phyloP scores from a whole-genome alignment of 2,329 filamentous ascomycete genomes.

The Saccharata proteae region DNA sequence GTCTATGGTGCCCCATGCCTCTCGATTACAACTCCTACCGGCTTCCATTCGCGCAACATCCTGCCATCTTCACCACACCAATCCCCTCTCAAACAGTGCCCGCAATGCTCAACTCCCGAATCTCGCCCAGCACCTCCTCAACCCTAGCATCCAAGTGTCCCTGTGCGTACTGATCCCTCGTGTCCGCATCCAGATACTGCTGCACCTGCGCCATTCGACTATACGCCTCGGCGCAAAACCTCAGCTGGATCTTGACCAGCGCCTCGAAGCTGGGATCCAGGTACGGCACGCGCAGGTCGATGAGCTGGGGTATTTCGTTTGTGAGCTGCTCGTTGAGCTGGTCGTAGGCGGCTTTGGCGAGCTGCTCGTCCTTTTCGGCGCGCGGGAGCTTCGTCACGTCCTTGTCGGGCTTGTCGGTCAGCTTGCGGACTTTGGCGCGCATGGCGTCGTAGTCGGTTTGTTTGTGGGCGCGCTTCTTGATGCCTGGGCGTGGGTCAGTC shows the following conservation, averaged over 20 bases:
- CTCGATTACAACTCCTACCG: no score
- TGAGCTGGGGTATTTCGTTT: slow-evolving; percentile 84
- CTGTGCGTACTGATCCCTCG: slow-evolving; percentile 87
- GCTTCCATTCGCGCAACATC: no score
- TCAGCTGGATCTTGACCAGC: slow-evolving; percentile 93
- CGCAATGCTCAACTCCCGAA: slow-evolving; percentile 87
- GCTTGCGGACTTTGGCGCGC: slow-evolving; percentile 89
- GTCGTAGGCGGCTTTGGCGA: slow-evolving; percentile 87
- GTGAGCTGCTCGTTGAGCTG: slow-evolving; percentile 94
- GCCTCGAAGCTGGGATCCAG: slow-evolving; percentile 95
- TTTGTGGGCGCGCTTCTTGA: slow-evolving; percentile 98
- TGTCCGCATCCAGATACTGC: slow-evolving; percentile 93
- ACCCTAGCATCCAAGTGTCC: slow-evolving; percentile 85
- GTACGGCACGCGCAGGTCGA: slow-evolving; percentile 93
- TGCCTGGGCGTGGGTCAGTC: slow-evolving; percentile 38
- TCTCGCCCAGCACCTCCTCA: slow-evolving; percentile 93
- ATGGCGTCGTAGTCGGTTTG: slow-evolving; percentile 95
- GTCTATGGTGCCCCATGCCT: no score
- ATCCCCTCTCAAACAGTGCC: no score
- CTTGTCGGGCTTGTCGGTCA: slow-evolving; percentile 97
- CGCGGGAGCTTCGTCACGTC: slow-evolving; percentile 92
- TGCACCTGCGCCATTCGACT: slow-evolving; percentile 97
- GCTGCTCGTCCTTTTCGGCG: slow-evolving; percentile 90
- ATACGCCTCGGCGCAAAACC: slow-evolving; percentile 97
- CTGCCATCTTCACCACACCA: no score